Base-by-base conservation (phyloP, 108 stramenopile genomes). In the Fragilariopsis cylindrus region DNA sequence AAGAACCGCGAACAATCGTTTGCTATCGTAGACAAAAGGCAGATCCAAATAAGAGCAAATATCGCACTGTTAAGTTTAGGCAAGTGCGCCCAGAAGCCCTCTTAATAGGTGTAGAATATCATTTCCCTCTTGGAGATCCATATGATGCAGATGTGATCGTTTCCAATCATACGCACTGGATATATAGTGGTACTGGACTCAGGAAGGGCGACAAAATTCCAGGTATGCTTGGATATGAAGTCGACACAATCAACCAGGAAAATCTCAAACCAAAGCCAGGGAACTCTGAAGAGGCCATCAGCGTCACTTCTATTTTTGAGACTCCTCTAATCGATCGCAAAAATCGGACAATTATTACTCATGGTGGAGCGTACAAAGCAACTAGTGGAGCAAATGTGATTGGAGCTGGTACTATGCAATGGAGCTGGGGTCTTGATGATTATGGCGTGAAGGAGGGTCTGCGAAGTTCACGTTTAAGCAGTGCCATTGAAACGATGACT, bases 381-480 rank as follows among this genome's bases (percentile, higher is more conserved):
- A 43, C 16, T 39, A 57, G 70, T 57, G 60, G 60, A 4, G 57
- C 72, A 21, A 4, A 30, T 62, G 72, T 73, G 39, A 62, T 73
- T 73, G 57, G 52, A 13, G 45, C 72, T 18, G 72, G 72, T 39
- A 73, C 72, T n/a, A 63, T 63, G 44, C 72, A 73, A 46, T 73
- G 72, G 72, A 62, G 60, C 48, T 73, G 72, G 72, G 72, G 60
- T 15, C 45, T 73, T 42, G 72, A 73, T 62, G 44, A 73, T 62
- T 63, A 73, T 39, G 30, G 47, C 9, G 72, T 45, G 30, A 30
- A 30, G 30, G 30, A 30, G 30, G 30, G 30, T 30, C 30, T 30
- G 30, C 30, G 30, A 30, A 30, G 30, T 30, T 30, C 30, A 2
- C 30, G 30, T 30, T 30, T 30, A 30, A 30, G 30, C 30, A 30